Evolutionary conservation across 306 rosid species (phyloP).

Genomic region (Citrullus amarus): DNA sequence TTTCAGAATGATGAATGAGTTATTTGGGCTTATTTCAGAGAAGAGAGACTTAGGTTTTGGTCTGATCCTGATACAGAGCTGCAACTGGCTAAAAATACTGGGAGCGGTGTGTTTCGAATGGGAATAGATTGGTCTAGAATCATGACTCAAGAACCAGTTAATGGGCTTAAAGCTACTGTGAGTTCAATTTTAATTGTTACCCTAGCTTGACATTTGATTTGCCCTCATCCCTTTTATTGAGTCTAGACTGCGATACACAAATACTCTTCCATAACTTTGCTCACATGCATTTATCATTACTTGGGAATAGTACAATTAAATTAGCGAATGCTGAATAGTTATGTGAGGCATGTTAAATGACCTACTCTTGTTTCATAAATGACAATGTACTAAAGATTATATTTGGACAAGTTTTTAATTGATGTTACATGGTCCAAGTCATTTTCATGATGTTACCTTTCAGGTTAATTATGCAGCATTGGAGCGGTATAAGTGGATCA

Average conservation of each 20-base stretch:
- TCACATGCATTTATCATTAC: neutral
- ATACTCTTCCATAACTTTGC: neutral
- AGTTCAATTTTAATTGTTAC: constrained; percentile 25
- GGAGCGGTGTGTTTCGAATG: constrained; percentile 76
- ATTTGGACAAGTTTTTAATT: constrained; percentile 6
- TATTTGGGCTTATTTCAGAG: constrained; percentile 45
- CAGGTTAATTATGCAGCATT: constrained; percentile 89
- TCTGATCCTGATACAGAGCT: constrained; percentile 94
- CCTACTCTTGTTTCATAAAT: neutral
- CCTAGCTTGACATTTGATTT: neutral
- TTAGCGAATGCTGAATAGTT: neutral
- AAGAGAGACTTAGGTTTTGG: constrained; percentile 97
- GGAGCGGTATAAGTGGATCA: constrained; percentile 94
- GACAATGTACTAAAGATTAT: neutral
- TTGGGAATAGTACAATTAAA: neutral
- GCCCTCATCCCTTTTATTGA: neutral
- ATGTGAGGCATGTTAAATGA: neutral
- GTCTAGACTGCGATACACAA: neutral
- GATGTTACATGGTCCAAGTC: constrained; percentile 13
- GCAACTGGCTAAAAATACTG: constrained; percentile 76
- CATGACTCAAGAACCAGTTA: constrained; percentile 72
- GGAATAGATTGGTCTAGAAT: constrained; percentile 94
- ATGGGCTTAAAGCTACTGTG: constrained; percentile 52
- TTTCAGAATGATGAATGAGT: constrained; percentile 5
- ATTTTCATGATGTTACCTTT: constrained; percentile 6